Evolutionary conservation across 352 stramenopile species (phyloP).

Genomic region (Phytophthora fragariae): DNA sequence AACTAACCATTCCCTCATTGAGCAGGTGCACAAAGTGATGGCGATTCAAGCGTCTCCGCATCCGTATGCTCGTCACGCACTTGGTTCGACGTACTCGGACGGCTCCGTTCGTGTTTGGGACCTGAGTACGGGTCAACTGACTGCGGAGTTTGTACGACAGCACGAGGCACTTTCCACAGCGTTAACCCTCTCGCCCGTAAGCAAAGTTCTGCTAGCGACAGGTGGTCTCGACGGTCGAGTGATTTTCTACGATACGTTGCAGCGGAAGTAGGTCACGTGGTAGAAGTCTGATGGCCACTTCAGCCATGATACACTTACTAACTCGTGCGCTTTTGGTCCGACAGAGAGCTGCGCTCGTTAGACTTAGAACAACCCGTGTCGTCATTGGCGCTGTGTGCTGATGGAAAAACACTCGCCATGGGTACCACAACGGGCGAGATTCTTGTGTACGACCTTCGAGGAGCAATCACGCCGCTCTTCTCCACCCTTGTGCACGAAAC

Average conservation of each 20-base stretch:
- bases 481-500: conserved; percentile 50
- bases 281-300: too few relatives aligned
- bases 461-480: conserved; percentile 67
- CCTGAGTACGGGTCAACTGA: conserved; percentile 57
- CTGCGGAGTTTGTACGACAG: conserved; percentile 61
- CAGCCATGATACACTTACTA: conserved; percentile 1
- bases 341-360: conserved; percentile 62
- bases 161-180: conserved; percentile 66
- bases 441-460: conserved; percentile 71
- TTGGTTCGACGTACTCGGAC: conserved; percentile 68
- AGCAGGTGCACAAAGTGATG: conserved; percentile 62
- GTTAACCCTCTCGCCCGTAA: conserved; percentile 71
- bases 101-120: conserved; percentile 79
- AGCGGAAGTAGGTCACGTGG: conserved; percentile 54
- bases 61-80: conserved; percentile 60
- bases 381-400: conserved; percentile 62
- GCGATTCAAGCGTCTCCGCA: conserved; percentile 67
- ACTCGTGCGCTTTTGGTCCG: conserved; percentile 9
- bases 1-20: not conserved
- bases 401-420: conserved; percentile 71
- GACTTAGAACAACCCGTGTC: conserved; percentile 69
- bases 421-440: conserved; percentile 64
- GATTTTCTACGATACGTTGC: conserved; percentile 76
- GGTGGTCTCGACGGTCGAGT: conserved; percentile 72
- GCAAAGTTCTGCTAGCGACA: conserved; percentile 69